These are phyloP conservation scores for Paratinospora sagittata DNA, from an alignment of 164 flowering plant species.

Conservation along the genomic window DNA sequence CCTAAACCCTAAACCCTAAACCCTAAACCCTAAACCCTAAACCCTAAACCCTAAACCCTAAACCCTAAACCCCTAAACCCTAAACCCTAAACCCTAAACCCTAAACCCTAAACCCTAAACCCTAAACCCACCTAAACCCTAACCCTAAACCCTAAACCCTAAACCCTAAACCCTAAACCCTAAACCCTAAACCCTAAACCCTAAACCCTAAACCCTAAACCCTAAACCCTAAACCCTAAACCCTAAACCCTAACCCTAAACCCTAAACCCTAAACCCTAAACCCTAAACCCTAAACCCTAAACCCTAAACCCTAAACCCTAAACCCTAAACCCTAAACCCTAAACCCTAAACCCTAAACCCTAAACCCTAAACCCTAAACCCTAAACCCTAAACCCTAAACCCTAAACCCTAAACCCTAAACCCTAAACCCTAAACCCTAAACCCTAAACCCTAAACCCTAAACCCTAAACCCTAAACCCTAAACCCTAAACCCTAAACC, in stretches of 20 bases:
- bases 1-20: conserved; percentile 2
- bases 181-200: conserved; percentile 21
- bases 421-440: no score
- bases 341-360: no score
- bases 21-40: neutral
- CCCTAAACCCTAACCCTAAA: conserved; percentile 19
- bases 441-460: no score
- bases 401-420: no score
- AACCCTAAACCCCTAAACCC: no score
- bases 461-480: no score
- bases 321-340: no score
- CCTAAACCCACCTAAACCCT: conserved; percentile 14
- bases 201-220: conserved; percentile 16
- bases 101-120: conserved; percentile 18
- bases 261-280: conserved; percentile 14
- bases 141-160: conserved; percentile 5
- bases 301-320: conserved; percentile 6
- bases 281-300: conserved; percentile 9
- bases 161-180: conserved; percentile 8
- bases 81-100: conserved; percentile 16
- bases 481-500: no score
- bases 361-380: no score
- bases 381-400: no score
- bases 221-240: conserved; percentile 13
- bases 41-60: neutral